Base-by-base conservation (phyloP, 2,329 filamentous ascomycete species). In the Pezicula neosporulosa region DNA sequence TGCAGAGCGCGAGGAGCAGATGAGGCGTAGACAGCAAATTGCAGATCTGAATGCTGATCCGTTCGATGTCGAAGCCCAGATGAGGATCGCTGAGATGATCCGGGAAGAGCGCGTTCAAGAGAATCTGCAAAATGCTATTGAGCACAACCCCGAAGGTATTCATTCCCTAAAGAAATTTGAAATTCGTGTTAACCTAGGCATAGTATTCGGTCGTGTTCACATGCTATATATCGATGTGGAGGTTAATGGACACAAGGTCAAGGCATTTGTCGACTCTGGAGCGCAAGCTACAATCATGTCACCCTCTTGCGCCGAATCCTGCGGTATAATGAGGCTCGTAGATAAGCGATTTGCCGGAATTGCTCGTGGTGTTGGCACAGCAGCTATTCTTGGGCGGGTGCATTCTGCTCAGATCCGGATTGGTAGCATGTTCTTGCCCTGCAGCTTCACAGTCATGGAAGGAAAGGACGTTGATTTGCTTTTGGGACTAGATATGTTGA, bases 211-310 rank as follows among this genome's bases (percentile, higher is more conserved):
- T 49, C 83, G 89, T 61, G 94, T 99, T 38, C 91, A 93, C 61
- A 94, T 99, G 86, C 82, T 99, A 44, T 99, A 99, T 71, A 88
- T 97, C 60, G 86, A 95, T 65, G 92, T 96, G 55, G 89, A 95
- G 68, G 94, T 99, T 62, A 99, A 99, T 70, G 87, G 89, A 12
- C 82, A 90, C 61, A 89, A 89, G 52, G 86, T 99, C 63, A 97
- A 97, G 75, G 94, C 93, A 3, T 87, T 99, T 60, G 94, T 99
- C 54, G 94, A 99, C 70, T 97, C 94, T 2, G 94, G 94, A 55
- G 94, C 94, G 21, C 94, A 99, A 73, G 91, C 93, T 24, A 99
- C 94, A 47, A 97, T 99, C 74, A 99, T 99, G 94, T 97, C 93
- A 5, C 94, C 94, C 5, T 79, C 85, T 21, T 97, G 91, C 65